A percentile compares a stretch with the other conserved stretches of the same genome.
phyloP scores from a whole-genome alignment of 1,284 basidiomycete species.

The Xerocomus amazonicus region DNA sequence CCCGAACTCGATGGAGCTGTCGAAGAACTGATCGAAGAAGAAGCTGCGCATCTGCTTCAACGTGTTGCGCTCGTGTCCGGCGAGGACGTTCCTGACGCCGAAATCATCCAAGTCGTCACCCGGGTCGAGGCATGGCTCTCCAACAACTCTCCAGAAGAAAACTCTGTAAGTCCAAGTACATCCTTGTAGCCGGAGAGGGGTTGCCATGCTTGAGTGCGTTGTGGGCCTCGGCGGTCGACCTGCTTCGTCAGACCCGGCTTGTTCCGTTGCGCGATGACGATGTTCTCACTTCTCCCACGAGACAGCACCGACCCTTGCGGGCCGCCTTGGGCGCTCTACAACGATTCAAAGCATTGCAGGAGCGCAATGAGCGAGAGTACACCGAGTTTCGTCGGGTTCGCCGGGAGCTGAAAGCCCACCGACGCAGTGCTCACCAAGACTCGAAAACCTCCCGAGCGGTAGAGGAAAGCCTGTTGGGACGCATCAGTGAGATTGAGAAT shows the following conservation, averaged over 20 bases:
- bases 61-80: conserved; percentile 44
- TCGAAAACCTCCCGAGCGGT: conserved; percentile 33
- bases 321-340: conserved; percentile 27
- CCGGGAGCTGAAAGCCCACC: conserved; percentile 27
- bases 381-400: conserved; percentile 29
- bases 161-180: conserved; percentile 32
- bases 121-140: conserved; percentile 49
- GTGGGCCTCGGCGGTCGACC: neutral
- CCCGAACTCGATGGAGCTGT: conserved; percentile 35
- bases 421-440: conserved; percentile 35
- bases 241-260: conserved; percentile 18
- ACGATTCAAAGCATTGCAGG: conserved; percentile 32
- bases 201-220: neutral
- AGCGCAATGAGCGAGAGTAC: conserved; percentile 29
- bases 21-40: conserved; percentile 23
- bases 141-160: conserved; percentile 15
- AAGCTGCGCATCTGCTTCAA: conserved; percentile 41
- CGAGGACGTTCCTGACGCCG: conserved; percentile 41
- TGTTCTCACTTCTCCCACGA: conserved; percentile 23
- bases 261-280: conserved; percentile 13
- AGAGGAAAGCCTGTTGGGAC: conserved; percentile 33
- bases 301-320: conserved; percentile 28
- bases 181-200: conserved; percentile 6
- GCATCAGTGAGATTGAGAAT: conserved; percentile 29
- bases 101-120: conserved; percentile 41